Evolutionary conservation across 768 basidiomycete species (phyloP).

Genomic region (Podaxis rugospora): DNA sequence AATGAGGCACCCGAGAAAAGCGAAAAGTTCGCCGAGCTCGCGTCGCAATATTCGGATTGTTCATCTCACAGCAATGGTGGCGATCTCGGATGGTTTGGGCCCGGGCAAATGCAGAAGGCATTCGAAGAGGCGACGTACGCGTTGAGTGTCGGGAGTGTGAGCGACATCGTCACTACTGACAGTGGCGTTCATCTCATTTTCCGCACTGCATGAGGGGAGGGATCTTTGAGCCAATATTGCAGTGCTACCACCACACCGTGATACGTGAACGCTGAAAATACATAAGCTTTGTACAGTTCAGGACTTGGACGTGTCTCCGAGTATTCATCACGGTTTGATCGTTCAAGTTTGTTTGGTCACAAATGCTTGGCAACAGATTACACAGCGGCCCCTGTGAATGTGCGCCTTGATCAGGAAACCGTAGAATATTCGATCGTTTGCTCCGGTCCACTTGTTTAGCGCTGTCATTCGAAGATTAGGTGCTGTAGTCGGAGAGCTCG

Average conservation of each 20-base stretch:
- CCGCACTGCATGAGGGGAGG: conserved; percentile 62
- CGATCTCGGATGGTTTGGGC: conserved; percentile 84
- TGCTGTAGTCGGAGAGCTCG: neutral
- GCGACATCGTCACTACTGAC: conserved; percentile 81
- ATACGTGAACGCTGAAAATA: neutral
- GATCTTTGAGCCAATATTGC: neutral
- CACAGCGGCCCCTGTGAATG: too few species aligned
- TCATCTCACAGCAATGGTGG: conserved; percentile 79
- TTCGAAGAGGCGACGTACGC: conserved; percentile 88
- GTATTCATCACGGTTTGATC: too few species aligned
- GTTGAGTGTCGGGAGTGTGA: conserved; percentile 70
- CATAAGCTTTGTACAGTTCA: too few species aligned
- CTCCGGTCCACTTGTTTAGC: neutral
- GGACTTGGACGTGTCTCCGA: too few species aligned
- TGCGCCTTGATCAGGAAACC: too few species aligned
- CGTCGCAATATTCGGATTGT: conserved; percentile 79
- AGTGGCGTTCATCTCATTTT: conserved; percentile 94
- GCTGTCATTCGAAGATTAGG: neutral
- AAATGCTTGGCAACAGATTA: too few species aligned
- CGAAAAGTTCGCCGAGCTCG: conserved; percentile 73
- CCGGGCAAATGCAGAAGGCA: conserved; percentile 93
- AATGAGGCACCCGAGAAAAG: conserved; percentile 43
- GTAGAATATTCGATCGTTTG: neutral
- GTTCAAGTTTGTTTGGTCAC: too few species aligned
- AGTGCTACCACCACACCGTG: neutral